A percentile compares a stretch with the other conserved stretches of the same genome.
These are phyloP conservation scores for Saxispiralis lemnorum DNA, from an alignment of 495 filamentous ascomycete species.

Conservation along the genomic window DNA sequence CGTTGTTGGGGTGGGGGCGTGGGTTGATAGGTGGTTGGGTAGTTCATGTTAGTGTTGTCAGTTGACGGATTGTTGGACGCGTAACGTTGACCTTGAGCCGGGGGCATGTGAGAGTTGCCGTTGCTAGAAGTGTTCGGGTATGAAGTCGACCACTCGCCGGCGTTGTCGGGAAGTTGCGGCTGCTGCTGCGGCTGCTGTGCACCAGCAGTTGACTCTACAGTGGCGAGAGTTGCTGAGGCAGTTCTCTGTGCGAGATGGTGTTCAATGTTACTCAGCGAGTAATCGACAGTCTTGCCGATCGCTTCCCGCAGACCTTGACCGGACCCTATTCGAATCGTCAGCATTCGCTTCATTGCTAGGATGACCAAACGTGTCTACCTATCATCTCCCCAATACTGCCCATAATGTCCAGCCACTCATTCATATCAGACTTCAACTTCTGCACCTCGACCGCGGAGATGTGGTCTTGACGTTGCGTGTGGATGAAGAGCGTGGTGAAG, in stretches of 20 bases:
- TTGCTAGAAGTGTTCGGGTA: not conserved
- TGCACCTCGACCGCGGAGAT: constrained; percentile 36
- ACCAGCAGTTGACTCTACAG: not conserved
- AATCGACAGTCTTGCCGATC: constrained; percentile 20
- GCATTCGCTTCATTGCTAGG: not conserved
- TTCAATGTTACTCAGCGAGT: constrained; percentile 15
- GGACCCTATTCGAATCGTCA: constrained; percentile 21
- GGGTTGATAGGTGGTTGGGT: not conserved
- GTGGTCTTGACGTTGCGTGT: constrained; percentile 46
- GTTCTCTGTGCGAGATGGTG: constrained; percentile 17
- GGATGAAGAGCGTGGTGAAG: constrained; percentile 51
- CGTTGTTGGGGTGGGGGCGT: not conserved
- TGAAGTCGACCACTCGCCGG: not conserved
- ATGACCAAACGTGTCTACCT: constrained; percentile 28
- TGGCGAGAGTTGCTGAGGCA: constrained; percentile 7
- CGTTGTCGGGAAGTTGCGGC: not conserved
- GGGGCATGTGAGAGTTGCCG: not conserved
- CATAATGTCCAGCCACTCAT: constrained; percentile 48
- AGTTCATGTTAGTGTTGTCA: not conserved
- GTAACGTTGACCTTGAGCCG: not conserved
- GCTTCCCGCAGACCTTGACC: constrained; percentile 21
- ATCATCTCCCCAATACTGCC: constrained; percentile 43
- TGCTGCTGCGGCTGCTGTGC: not conserved
- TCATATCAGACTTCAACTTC: constrained; percentile 47
- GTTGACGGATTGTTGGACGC: not conserved